phyloP scores from a whole-genome alignment of 495 filamentous ascomycete genomes.

The Penicillium crystallinum region DNA sequence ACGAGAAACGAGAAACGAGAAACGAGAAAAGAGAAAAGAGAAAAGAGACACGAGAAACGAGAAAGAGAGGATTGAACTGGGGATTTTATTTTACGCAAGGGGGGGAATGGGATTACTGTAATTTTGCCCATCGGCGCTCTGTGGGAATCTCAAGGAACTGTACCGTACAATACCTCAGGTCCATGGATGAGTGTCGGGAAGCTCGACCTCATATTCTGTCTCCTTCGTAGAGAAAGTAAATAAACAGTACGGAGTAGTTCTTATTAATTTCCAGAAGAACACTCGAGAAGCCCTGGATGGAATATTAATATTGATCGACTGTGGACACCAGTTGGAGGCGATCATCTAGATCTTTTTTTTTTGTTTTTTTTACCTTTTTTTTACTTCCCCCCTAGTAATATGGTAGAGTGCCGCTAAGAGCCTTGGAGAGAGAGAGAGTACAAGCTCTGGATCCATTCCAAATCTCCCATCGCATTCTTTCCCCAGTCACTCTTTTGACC shows the following conservation, averaged over 20 bases:
- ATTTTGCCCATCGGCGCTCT: neutral
- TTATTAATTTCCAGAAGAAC: too few relatives aligned
- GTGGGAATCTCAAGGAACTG: neutral
- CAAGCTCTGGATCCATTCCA: slow-evolving; percentile 10
- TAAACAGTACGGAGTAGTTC: too few relatives aligned
- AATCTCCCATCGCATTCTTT: slow-evolving; percentile 9
- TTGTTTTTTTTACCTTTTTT: slow-evolving; percentile 12
- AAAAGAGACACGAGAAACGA: neutral
- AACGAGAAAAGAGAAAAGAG: neutral
- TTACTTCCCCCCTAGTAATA: slow-evolving; percentile 15
- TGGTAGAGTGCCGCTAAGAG: slow-evolving; percentile 8
- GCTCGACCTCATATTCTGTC: too few relatives aligned
- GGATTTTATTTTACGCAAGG: slow-evolving; percentile 6
- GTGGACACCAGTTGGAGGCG: neutral
- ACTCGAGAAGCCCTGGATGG: too few relatives aligned
- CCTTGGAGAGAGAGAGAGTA: neutral
- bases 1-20: neutral
- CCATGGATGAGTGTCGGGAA: slow-evolving; percentile 21
- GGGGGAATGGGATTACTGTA: neutral
- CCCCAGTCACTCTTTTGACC: slow-evolving; percentile 5
- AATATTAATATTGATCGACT: neutral
- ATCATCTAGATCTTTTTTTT: slow-evolving; percentile 10
- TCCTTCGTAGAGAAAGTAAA: too few relatives aligned
- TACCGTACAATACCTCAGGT: slow-evolving; percentile 2
- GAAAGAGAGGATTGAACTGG: neutral